These are phyloP conservation scores for Melastoma malabathricum DNA, from an alignment of 345 rosid genomes.

Conservation along the genomic window DNA sequence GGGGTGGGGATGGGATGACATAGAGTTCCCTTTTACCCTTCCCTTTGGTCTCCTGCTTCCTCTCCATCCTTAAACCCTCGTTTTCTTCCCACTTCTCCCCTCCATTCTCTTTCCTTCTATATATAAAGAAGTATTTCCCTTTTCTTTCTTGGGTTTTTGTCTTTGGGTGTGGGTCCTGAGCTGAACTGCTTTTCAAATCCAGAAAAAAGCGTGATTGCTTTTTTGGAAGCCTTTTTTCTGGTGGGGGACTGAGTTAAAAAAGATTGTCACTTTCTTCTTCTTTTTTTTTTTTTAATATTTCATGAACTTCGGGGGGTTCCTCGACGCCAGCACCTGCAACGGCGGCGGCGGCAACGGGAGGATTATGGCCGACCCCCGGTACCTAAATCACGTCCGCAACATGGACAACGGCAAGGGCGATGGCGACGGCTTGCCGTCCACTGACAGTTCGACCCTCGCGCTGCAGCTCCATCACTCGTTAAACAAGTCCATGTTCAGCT, in stretches of 20 bases:
- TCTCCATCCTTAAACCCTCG: constrained; percentile 14
- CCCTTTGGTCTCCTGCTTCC: constrained; percentile 4
- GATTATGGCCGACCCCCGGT: constrained; percentile 1
- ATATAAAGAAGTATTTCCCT: too few relatives aligned
- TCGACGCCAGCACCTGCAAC: constrained; percentile 20
- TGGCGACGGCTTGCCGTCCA: constrained; percentile 21
- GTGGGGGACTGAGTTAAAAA: too few relatives aligned
- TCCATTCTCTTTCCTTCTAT: too few relatives aligned
- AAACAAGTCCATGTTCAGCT: constrained; percentile 48
- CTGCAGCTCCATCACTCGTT: too few relatives aligned
- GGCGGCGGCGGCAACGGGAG: constrained; percentile 2
- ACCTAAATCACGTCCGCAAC: neutral
- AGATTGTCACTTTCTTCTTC: neutral
- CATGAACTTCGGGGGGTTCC: constrained; percentile 76
- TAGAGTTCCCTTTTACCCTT: too few relatives aligned
- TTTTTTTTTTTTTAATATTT: constrained; percentile 5
- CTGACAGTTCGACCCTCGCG: too few relatives aligned
- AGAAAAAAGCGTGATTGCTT: too few relatives aligned
- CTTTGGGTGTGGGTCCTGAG: neutral
- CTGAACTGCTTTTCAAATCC: neutral
- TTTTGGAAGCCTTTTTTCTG: too few relatives aligned
- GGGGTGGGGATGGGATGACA: constrained; percentile 14
- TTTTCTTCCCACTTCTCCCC: constrained; percentile 38
- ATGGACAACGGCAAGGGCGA: constrained; percentile 2
- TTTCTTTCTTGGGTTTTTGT: constrained; percentile 21